Percentiles rank a stretch among this genome's conserved stretches.
phyloP scores from a whole-genome alignment of 2,329 filamentous ascomycete genomes.

The Penicillium brasilianum region DNA sequence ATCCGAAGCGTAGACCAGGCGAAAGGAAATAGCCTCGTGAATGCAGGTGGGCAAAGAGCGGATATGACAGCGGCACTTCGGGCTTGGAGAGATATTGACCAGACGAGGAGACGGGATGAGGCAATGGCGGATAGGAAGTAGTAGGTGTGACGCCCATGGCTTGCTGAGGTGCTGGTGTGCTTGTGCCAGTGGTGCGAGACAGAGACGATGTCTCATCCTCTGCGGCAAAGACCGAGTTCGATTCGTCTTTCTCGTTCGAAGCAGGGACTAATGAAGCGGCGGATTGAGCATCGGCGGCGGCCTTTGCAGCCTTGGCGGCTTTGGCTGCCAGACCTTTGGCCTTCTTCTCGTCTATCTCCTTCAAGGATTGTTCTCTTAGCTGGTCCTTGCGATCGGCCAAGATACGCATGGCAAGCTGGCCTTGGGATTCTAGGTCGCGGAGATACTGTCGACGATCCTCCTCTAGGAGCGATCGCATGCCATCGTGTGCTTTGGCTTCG shows the following conservation, averaged over 20 bases:
- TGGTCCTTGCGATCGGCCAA: conserved; percentile 55
- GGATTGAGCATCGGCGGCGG: conserved; percentile 12
- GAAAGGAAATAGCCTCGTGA: conserved; percentile 81
- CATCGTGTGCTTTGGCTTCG: conserved; percentile 72
- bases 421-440: conserved; percentile 59
- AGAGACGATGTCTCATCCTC: conserved; percentile 11
- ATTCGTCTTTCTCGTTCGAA: conserved; percentile 11
- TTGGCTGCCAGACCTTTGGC: conserved; percentile 27
- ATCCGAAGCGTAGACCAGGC: conserved; percentile 91
- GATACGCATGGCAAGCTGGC: conserved; percentile 55
- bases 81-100: conserved; percentile 37
- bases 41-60: conserved; percentile 82
- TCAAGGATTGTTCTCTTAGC: conserved; percentile 56
- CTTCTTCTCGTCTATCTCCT: conserved; percentile 53
- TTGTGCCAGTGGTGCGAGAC: conserved; percentile 24
- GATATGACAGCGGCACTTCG: conserved; percentile 61
- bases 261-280: conserved; percentile 1
- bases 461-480: conserved; percentile 63
- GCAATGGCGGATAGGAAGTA: conserved; percentile 55
- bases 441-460: conserved; percentile 68
- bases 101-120: conserved; percentile 32
- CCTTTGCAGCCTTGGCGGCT: conserved; percentile 29
- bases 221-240: conserved; percentile 30
- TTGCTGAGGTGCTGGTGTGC: conserved; percentile 20
- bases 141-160: conserved; percentile 54